Percentiles rank a stretch among this genome's conserved stretches.
These are phyloP conservation scores for Ophidiomyces ophidiicola DNA, from an alignment of 2,329 filamentous ascomycete species.

Conservation along the genomic window DNA sequence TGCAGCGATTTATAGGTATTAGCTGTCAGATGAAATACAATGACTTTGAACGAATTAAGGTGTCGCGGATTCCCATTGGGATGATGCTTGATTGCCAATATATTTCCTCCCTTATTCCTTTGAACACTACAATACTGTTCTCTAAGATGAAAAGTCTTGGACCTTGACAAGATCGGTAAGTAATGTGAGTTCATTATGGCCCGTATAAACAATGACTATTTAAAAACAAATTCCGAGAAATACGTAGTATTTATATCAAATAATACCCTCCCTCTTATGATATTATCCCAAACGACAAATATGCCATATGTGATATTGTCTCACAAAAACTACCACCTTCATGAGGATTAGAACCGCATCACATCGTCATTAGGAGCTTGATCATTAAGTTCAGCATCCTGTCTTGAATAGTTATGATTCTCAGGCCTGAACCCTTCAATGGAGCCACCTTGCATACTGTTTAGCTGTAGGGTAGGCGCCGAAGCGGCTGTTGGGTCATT, in stretches of 20 bases:
- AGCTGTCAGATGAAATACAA: constrained; percentile 16
- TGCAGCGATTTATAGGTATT: constrained; percentile 2
- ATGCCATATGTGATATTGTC: no score
- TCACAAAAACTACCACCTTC: no score
- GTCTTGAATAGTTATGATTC: constrained; percentile 8
- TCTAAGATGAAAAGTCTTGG: neutral
- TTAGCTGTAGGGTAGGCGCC: constrained; percentile 24
- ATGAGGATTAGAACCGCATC: constrained; percentile 32
- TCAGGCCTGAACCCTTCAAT: constrained; percentile 33
- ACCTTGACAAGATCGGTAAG: no score
- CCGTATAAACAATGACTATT: no score
- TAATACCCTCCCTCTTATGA: no score
- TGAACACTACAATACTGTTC: neutral
- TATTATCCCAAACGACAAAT: no score
- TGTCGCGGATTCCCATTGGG: constrained; percentile 75
- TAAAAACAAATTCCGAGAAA: no score
- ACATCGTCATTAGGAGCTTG: constrained; percentile 43
- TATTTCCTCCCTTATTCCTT: constrained; percentile 17
- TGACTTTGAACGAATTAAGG: constrained; percentile 45
- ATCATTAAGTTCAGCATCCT: constrained; percentile 28
- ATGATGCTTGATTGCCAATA: constrained; percentile 89
- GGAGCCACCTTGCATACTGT: constrained; percentile 28
- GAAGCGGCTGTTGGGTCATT: constrained; percentile 18
- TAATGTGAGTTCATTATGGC: no score
- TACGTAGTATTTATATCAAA: no score